phyloP scores from a whole-genome alignment of 108 stramenopile genomes.

The Craspedostauros australis region DNA sequence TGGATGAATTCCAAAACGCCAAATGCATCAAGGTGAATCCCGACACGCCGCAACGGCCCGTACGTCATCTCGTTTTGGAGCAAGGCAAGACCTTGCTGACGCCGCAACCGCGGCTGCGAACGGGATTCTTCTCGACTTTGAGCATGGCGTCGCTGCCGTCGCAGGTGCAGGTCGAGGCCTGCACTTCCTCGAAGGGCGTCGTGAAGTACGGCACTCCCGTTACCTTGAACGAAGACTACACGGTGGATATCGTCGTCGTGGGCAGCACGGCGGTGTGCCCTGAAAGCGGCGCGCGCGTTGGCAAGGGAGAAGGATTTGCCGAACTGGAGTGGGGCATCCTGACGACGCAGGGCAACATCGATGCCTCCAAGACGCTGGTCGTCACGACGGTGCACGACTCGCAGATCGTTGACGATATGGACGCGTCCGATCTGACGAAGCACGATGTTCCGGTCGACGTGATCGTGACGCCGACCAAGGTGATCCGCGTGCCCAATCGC shows the following conservation, averaged over 20 bases:
- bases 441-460: conserved; percentile 76
- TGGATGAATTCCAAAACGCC: conserved; percentile 50
- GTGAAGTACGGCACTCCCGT: conserved; percentile 59
- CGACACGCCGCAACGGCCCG: conserved; percentile 58
- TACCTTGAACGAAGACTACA: conserved; percentile 52
- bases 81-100: conserved; percentile 57
- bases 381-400: conserved; percentile 65
- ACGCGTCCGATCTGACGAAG: conserved; percentile 33
- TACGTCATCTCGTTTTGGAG: conserved; percentile 43
- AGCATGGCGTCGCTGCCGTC: conserved; percentile 29
- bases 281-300: conserved; percentile 60
- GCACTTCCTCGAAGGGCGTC: conserved; percentile 56
- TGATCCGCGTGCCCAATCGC: conserved; percentile 51
- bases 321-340: conserved; percentile 78
- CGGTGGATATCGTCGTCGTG: conserved; percentile 61
- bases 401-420: conserved; percentile 38
- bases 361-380: conserved; percentile 40
- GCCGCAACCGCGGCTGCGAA: conserved; percentile 61
- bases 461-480: conserved; percentile 57
- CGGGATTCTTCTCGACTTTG: conserved; percentile 60
- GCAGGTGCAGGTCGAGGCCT: conserved; percentile 37
- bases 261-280: conserved; percentile 74
- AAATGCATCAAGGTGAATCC: conserved; percentile 58
- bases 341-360: conserved; percentile 53
- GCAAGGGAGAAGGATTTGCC: conserved; percentile 73